A percentile compares a stretch with the other conserved stretches of the same genome.
These are phyloP conservation scores for Colletotrichum melonis DNA, from an alignment of 2,329 filamentous ascomycete genomes.

Conservation along the genomic window DNA sequence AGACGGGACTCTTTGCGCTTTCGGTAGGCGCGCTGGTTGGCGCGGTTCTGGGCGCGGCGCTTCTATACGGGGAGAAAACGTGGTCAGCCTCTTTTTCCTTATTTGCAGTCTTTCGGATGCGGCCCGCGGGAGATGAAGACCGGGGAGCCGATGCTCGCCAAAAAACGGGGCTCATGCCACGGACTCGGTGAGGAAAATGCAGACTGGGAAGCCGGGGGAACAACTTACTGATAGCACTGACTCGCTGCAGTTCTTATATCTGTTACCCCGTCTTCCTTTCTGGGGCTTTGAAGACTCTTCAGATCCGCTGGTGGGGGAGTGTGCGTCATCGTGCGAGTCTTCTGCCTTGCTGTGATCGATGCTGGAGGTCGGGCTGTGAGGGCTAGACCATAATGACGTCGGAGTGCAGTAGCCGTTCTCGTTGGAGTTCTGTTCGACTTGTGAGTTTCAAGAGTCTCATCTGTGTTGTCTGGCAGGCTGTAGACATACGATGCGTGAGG, in stretches of 20 bases:
- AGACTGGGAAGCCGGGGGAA: not conserved
- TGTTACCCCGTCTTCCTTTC: slow-evolving; percentile 28
- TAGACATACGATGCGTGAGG: slow-evolving; percentile 19
- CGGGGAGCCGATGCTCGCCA: no score
- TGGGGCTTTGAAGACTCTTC: slow-evolving; percentile 9
- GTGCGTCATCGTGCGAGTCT: slow-evolving; percentile 26
- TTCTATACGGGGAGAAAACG: slow-evolving; percentile 2
- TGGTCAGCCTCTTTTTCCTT: not conserved
- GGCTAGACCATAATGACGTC: slow-evolving; percentile 28
- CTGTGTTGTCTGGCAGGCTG: not conserved
- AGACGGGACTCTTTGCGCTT: slow-evolving; percentile 32
- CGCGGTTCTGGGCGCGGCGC: slow-evolving; percentile 31
- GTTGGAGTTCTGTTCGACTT: slow-evolving; percentile 2
- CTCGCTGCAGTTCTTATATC: slow-evolving; percentile 37
- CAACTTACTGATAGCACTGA: slow-evolving; percentile 30
- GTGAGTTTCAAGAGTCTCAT: not conserved
- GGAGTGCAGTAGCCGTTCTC: slow-evolving; percentile 29
- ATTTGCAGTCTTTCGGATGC: not conserved
- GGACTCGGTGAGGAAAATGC: not conserved
- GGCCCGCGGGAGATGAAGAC: not conserved
- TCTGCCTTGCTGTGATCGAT: slow-evolving; percentile 23
- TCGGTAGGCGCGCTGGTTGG: slow-evolving; percentile 34
- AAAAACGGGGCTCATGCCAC: no score
- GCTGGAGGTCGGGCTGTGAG: slow-evolving; percentile 30
- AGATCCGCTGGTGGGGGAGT: slow-evolving; percentile 12